Conservation (phyloP, 352 stramenopile species). For the Globisporangium acanthophoron region DNA sequence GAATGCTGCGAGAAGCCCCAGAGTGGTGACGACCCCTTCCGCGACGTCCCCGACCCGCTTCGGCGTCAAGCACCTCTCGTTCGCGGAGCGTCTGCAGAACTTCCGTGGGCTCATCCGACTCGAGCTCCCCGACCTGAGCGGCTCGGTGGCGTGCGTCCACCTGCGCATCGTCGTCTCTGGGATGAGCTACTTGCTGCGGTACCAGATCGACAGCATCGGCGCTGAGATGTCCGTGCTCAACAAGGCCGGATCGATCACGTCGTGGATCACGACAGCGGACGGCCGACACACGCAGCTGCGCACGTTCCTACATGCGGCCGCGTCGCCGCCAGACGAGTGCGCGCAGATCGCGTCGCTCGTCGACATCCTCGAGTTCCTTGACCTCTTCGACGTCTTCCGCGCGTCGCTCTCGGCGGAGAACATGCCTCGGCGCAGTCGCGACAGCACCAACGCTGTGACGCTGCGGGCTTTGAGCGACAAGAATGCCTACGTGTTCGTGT, state of each 20-base stretch:
- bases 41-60: background rate
- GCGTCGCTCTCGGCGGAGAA: conserved; percentile 15
- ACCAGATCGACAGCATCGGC: conserved; percentile 27
- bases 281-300: conserved; percentile 33
- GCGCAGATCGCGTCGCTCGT: conserved; percentile 32
- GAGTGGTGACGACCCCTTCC: background rate
- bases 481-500: conserved; percentile 40
- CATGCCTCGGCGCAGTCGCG: conserved; percentile 1
- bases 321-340: conserved; percentile 9
- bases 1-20: background rate
- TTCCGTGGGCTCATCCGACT: conserved; percentile 38
- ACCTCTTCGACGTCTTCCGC: conserved; percentile 39
- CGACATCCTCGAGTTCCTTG: conserved; percentile 36
- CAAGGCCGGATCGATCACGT: conserved; percentile 28
- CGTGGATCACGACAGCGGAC: conserved; percentile 40
- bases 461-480: conserved; percentile 27
- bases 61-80: conserved; percentile 19
- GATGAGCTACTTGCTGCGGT: conserved; percentile 36
- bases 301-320: conserved; percentile 16
- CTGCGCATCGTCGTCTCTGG: conserved; percentile 29
- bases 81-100: conserved; percentile 38
- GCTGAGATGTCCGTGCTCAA: conserved; percentile 43
- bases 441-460: background rate
- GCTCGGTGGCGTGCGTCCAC: conserved; percentile 8
- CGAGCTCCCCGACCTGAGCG: conserved; percentile 18